Base-by-base conservation (phyloP, 306 rosid genomes). In the Casuarina glauca region DNA sequence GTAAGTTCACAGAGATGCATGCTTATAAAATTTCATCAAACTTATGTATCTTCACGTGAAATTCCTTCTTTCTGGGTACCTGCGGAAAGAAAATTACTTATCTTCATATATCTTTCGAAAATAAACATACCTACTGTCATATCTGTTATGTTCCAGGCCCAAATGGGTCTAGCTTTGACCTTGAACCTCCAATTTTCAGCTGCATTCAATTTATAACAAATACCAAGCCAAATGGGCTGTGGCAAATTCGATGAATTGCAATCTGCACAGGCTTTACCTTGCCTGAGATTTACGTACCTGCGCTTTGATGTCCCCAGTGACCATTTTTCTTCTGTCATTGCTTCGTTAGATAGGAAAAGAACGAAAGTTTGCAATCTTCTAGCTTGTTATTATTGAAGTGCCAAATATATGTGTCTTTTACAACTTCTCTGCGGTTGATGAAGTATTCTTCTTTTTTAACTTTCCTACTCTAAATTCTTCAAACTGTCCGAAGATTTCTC, bases 1-100 rank as follows among this genome's bases (percentile, higher is more conserved):
- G 98, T 91, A 85, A 75, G 78, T 70, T 13, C 44, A 35, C 69
- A 35, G 19, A 62, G 35, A 35, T 26, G 69, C 69, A 0, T 62
- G 42, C 69, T 26, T 48, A 48, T 9, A 48, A 10, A 48, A 0
- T 26, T 10, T 32, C 8, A 62, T 38, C 2, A n/a, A 32, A 62
- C 12, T 35, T 62, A 62, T 62, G 2, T 62, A 11, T 43, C 32
- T 61, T 62, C 44, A 12, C 39, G 19, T 36, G 39, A 62, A 19
- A 62, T 36, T n/a, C 19, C 69, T 62, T 42, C 44, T 62, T 6
- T 62, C 68, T 62, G 2, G 44, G 69, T 62, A 62, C 11, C 5
- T 13, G 13, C 69, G 5, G 43, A 36, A 35, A 62, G 19, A 2
- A 26, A 58, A 4, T 20, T 26, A 26, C 32, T 19, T 58, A 58